A percentile compares a stretch with the other conserved stretches of the same genome.
These are phyloP conservation scores for Tremella yokohamensis DNA, from an alignment of 768 basidiomycete genomes.

Conservation along the genomic window DNA sequence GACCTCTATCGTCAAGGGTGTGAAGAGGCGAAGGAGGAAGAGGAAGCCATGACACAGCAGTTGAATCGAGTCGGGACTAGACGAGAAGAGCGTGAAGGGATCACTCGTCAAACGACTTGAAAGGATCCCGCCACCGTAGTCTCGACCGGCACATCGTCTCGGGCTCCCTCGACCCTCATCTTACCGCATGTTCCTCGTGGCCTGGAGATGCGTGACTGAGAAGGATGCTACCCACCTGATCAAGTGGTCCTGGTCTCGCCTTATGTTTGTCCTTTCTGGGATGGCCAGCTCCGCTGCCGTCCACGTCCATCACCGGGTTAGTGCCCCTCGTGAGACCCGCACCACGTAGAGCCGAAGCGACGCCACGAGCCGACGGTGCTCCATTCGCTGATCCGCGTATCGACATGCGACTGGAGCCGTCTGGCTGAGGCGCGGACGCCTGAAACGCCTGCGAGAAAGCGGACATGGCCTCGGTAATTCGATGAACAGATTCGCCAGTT, in stretches of 20 bases:
- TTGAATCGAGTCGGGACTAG: too few relatives aligned
- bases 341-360: conserved; percentile 28
- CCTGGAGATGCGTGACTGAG: not conserved
- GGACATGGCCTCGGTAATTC: conserved; percentile 9
- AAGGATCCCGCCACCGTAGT: too few relatives aligned
- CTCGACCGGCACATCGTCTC: too few relatives aligned
- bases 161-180: too few relatives aligned
- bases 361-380: conserved; percentile 14
- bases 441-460: conserved; percentile 38
- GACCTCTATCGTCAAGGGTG: too few relatives aligned
- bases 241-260: conserved; percentile 30
- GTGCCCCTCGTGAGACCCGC: conserved; percentile 29
- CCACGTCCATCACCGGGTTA: conserved; percentile 36
- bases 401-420: conserved; percentile 14
- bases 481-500: too few relatives aligned
- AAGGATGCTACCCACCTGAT: conserved; percentile 33
- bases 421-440: conserved; percentile 3
- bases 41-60: too few relatives aligned
- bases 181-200: too few relatives aligned
- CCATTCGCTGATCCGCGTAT: conserved; percentile 30
- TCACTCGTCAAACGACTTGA: too few relatives aligned
- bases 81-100: too few relatives aligned
- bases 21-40: too few relatives aligned
- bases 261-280: conserved; percentile 13
- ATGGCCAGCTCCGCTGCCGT: conserved; percentile 28